Evolutionary conservation across 108 stramenopile species (phyloP), one percentile per base, ranked within the genome.

Genomic region (Cyclotella choctawhatcheeana): DNA sequence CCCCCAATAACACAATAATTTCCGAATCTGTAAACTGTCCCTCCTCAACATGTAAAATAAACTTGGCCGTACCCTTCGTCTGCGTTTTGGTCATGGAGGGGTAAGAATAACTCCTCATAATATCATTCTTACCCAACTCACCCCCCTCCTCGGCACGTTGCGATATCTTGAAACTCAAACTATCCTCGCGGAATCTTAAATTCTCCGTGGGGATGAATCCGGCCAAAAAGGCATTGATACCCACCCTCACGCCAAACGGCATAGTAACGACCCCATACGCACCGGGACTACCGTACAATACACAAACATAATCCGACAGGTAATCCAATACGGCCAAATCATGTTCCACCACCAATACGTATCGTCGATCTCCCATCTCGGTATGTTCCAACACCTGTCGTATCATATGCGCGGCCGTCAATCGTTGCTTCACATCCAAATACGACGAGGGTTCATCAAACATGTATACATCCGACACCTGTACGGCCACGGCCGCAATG

Each of bases 251-350:
- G 56, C 94, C 89, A 77, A 97, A 97, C 18, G 98, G 99, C 99
- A 98, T 99, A 61, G 99, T 99, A 17, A 99, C 99, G 29, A 99
- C 99, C 53, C 99, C 99, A 85, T 99, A 99, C 17, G 92, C 99
- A 53, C 94, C 95, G 10, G 97, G 89, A 45, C 85, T 77, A 43
- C 98, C 99, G 74, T 99, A 99, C 21, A 99, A 72, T 75, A 98
- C 97, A 85, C 98, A 99, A 62, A 99, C 91, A 81, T 85, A 99
- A 89, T 99, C 99, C 62, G 93, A 95, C 59, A 99, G 76, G 79
- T 99, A 98, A 83, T 99, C 99, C 61, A 99, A 85, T 35, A 99
- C 97, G 50, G 99, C 97, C 71, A 99, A 85, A 86, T 99, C 99
- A 89, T 99, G 99, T 93, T 99, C 98, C 64, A 99, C 98, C 47